These are phyloP conservation scores for Prunus mira DNA, from an alignment of 306 rosid genomes.

Conservation along the genomic window DNA sequence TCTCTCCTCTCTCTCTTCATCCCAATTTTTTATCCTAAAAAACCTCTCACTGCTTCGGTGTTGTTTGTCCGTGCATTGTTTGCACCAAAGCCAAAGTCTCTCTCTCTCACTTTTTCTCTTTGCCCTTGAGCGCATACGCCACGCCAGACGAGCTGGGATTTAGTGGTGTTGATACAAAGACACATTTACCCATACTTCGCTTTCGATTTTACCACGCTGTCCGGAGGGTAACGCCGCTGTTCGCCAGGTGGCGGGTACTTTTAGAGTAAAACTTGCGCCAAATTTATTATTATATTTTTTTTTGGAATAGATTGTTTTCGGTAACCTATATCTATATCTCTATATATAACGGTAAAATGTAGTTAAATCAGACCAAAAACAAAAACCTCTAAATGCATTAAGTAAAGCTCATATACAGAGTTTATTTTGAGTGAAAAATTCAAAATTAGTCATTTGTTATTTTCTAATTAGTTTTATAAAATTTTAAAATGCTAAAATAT, in stretches of 20 bases:
- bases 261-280: not conserved
- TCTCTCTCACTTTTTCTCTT: not conserved
- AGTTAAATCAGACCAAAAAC: no score
- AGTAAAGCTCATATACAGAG: no score
- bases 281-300: not conserved
- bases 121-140: slow-evolving; percentile 4
- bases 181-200: slow-evolving; percentile 18
- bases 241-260: not conserved
- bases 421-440: no score
- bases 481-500: fast-evolving
- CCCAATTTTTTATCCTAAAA: slow-evolving; percentile 2
- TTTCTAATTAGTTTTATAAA: no score
- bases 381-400: no score
- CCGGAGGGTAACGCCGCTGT: not conserved
- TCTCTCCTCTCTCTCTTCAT: slow-evolving; percentile 15
- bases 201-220: not conserved
- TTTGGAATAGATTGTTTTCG: not conserved
- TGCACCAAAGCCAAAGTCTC: not conserved
- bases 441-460: no score
- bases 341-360: no score
- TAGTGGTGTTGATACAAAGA: slow-evolving; percentile 22
- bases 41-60: slow-evolving; percentile 47
- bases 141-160: slow-evolving; percentile 9
- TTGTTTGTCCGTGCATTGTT: slow-evolving; percentile 27
- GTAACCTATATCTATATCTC: no score